Evolutionary conservation across 1,284 basidiomycete species (phyloP), one percentile per base, ranked within the genome.

Genomic region (Phellopilus nigrolimitatus): DNA sequence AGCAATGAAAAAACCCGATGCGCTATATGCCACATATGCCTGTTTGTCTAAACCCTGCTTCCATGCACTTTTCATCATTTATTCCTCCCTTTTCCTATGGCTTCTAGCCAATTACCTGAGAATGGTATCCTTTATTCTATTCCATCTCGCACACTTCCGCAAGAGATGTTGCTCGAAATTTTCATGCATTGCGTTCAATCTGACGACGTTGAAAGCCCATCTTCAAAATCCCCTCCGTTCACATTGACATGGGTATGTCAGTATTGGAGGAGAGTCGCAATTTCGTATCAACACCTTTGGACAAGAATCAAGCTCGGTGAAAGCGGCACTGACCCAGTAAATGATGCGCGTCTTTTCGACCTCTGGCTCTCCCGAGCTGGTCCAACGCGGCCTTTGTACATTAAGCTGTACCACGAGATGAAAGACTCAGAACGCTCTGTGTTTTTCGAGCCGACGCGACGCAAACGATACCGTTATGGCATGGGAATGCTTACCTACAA

Each of bases 171-270:
- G 28, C 17, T 25, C 13, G 40, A 50, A 21, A 50, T 50, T 21
- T 50, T 50, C 40, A 17, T 33, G 6, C 48, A 36, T n/a, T 43
- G 48, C 22, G 39, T 43, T 9, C 19, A 50, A 13, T 42, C 48
- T 8, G 30, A 24, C 25, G 48, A 50, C 9, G 3, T 30, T 9
- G 40, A 38, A 22, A 24, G 17, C 24, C 48, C 48, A 22, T 17
- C 25, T n/a, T 5, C 40, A 34, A 42, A 21, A 17, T 42, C 48
- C 7, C 21, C 51, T 8, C 51, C 51, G n/a, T 47, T 46, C 9
- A 53, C 25, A 7, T 17, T 53, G 17, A 47, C 51, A 28, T 53
- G 51, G 51, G 51, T 53, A 6, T 53, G 51, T 34, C 43, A 39
- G 2, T 24, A 47, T 17, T 53, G 51, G 51, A 17, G 51, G n/a